phyloP scores from a whole-genome alignment of 2,329 filamentous ascomycete species.

The Epichloe sibirici region DNA sequence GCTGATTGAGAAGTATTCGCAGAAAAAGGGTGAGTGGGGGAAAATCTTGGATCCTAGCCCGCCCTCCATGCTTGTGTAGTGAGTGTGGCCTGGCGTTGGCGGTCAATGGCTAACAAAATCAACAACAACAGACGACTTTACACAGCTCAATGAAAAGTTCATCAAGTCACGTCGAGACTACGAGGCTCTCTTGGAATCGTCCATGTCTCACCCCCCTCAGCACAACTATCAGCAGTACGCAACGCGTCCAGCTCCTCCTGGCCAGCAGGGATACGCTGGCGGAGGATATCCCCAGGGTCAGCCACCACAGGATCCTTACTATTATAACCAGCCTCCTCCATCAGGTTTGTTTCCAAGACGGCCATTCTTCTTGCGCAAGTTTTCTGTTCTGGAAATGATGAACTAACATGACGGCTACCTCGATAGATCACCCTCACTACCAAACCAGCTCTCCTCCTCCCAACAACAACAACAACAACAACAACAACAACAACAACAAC shows the following conservation, averaged over 20 bases:
- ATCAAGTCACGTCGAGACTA: slow-evolving; percentile 97
- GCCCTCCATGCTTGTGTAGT: background rate
- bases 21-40: slow-evolving; percentile 70
- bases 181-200: slow-evolving; percentile 86
- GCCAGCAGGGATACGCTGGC: slow-evolving; percentile 34
- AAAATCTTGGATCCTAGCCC: background rate
- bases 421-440: slow-evolving; percentile 34
- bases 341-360: slow-evolving; percentile 10
- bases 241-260: slow-evolving; percentile 36
- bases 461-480: slow-evolving; percentile 28
- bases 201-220: slow-evolving; percentile 89
- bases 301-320: slow-evolving; percentile 49
- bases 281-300: slow-evolving; percentile 30
- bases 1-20: slow-evolving; percentile 95
- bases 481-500: background rate
- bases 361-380: background rate
- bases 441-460: slow-evolving; percentile 34
- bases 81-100: too few species aligned
- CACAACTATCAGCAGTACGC: slow-evolving; percentile 61
- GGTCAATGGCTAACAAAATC: slow-evolving; percentile 5
- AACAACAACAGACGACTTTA: slow-evolving; percentile 69
- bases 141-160: slow-evolving; percentile 97
- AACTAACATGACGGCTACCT: background rate
- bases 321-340: slow-evolving; percentile 51
- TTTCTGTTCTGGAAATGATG: too few species aligned